Base-by-base conservation (phyloP, 768 basidiomycete species). In the Auricularia heimuer region DNA sequence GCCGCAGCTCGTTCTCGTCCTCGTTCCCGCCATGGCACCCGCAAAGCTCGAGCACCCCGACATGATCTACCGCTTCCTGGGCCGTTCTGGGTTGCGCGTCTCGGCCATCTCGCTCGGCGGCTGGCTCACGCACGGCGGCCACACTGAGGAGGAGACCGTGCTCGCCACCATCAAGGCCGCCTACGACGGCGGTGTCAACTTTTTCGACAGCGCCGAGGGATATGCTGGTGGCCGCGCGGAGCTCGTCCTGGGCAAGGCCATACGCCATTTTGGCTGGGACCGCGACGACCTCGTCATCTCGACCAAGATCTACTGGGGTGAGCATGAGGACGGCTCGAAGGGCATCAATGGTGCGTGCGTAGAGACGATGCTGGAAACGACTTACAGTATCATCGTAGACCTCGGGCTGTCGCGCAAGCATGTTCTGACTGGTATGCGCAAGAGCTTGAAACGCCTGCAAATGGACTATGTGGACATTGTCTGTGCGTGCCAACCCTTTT, bases 401-500 rank as follows among this genome's bases (percentile, higher is more conserved):
- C 42, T 61, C 0, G 51, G 37, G 14, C 45, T 60, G 35, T 64
- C 44, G 63, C 62, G 37, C 21, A 61, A 54, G 37, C 14, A 34
- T 44, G n/a, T n/a, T 29, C n/a, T 24, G 47, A 86, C 85, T 74
- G 83, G 92, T 69, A 82, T 92, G 66, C 84, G 1, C 78, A 85
- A 70, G 85, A 83, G 56, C 83, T 79, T 29, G 79, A 79, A 83
- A 72, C 83, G 90, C 14, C 80, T 93, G 4, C 81, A 84, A 44
- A 76, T 91, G 70, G 88, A 89, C 69, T 92, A 92, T 69, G 88
- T 89, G 45, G 87, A 89, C 69, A 80, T 88, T 34, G 79, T 83
- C 58, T 83, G 91, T 69, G 89, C 10, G 54, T 18, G 54, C 18
- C 7, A 29, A 11, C 0, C 7, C 7, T 18, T 8, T 7, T 54